phyloP scores from a whole-genome alignment of 495 filamentous ascomycete species.

The Sphaerosporella brunnea region DNA sequence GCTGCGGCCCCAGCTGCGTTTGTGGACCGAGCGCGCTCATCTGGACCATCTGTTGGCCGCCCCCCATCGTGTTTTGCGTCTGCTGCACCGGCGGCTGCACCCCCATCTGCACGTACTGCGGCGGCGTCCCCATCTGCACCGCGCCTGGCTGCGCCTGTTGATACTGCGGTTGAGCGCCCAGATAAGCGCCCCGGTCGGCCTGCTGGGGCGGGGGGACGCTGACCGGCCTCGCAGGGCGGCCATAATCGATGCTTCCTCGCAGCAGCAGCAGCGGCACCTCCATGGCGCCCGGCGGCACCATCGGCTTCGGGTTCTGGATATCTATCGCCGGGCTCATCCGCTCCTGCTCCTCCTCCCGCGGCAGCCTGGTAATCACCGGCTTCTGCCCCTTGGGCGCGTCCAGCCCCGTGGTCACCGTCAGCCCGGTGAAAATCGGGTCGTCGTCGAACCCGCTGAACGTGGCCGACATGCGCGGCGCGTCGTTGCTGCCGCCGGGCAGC shows the following conservation, averaged over 20 bases:
- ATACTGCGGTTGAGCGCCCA: not conserved
- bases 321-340: not conserved
- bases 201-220: not conserved
- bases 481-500: not conserved
- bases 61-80: no score
- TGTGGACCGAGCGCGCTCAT: no score
- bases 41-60: no score
- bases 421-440: not conserved
- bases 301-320: conserved; percentile 2
- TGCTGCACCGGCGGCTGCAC: no score
- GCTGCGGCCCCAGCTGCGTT: no score
- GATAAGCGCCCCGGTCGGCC: not conserved
- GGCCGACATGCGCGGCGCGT: not conserved
- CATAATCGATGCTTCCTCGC: not conserved
- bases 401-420: conserved; percentile 1
- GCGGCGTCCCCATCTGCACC: not conserved
- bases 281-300: conserved; percentile 2
- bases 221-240: not conserved
- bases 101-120: conserved; percentile 1
- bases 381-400: not conserved
- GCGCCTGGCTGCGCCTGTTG: not conserved
- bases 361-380: not conserved
- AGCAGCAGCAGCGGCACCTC: not conserved
- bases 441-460: not conserved
- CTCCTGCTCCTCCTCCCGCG: not conserved